Evolutionary conservation across 2,329 filamentous ascomycete genomes (phyloP).

Genomic region (Didymella keratinophila): DNA sequence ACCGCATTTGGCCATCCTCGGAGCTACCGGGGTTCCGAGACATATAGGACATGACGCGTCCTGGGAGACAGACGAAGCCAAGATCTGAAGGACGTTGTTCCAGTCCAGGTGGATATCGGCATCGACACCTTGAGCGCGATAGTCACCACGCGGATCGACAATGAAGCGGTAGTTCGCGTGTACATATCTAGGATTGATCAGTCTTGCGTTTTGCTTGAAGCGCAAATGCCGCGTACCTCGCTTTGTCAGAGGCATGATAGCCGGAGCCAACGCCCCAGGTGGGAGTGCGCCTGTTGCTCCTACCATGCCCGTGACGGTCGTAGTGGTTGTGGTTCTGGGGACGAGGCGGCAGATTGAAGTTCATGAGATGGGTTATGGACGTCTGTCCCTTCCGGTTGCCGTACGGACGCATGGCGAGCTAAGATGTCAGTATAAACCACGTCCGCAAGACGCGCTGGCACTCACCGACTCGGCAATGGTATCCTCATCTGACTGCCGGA

Average conservation of each 20-base stretch:
- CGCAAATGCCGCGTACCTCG: slow-evolving; percentile 63
- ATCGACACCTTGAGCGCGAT: slow-evolving; percentile 80
- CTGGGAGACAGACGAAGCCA: slow-evolving; percentile 90
- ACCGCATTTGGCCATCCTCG: slow-evolving; percentile 95
- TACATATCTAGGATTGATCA: slow-evolving; percentile 67
- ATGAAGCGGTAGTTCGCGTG: slow-evolving; percentile 98
- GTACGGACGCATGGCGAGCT: slow-evolving; percentile 69
- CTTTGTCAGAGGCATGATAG: slow-evolving; percentile 90
- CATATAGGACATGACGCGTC: slow-evolving; percentile 92
- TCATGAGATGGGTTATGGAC: slow-evolving; percentile 95
- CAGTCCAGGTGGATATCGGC: slow-evolving; percentile 91
- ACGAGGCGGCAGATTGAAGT: slow-evolving; percentile 82
- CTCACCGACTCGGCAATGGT: slow-evolving; percentile 80
- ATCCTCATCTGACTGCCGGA: slow-evolving; percentile 81
- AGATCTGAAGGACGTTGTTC: slow-evolving; percentile 87
- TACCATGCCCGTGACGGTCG: slow-evolving; percentile 63
- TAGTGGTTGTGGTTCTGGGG: slow-evolving; percentile 66
- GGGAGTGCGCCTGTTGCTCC: slow-evolving; percentile 68
- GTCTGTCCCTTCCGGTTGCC: slow-evolving; percentile 87
- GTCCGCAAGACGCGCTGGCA: slow-evolving; percentile 25
- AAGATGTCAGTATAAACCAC: slow-evolving; percentile 28
- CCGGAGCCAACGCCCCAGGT: slow-evolving; percentile 88
- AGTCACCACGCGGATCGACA: slow-evolving; percentile 81
- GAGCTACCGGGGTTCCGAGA: slow-evolving; percentile 88
- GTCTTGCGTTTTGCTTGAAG: neutral